Percentiles rank a stretch among this genome's conserved stretches.
Evolutionary conservation across 1,284 basidiomycete genomes (phyloP).

Genomic region (Amylostereum chailletii): DNA sequence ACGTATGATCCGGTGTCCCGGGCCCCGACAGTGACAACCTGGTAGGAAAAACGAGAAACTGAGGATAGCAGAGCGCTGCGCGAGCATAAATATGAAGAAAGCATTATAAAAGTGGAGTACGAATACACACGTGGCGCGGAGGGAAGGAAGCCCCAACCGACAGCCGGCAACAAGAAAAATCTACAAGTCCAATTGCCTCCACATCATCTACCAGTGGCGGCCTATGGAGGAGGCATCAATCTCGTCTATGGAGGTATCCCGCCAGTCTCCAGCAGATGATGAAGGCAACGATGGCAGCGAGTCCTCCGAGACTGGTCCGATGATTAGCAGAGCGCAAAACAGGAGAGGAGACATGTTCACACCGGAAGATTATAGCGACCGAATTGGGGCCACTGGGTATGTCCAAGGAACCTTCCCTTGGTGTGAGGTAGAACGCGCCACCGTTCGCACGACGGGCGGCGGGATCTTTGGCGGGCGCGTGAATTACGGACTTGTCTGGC

Average conservation of each 20-base stretch:
- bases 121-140: too few relatives aligned
- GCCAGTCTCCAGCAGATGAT: conserved; percentile 61
- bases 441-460: neutral
- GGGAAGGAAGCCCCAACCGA: too few relatives aligned
- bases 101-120: too few relatives aligned
- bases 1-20: too few relatives aligned
- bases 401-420: conserved; percentile 12
- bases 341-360: conserved; percentile 14
- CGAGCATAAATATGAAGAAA: too few relatives aligned
- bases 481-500: conserved; percentile 38
- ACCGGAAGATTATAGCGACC: conserved; percentile 75
- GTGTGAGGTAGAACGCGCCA: conserved; percentile 3
- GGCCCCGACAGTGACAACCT: too few relatives aligned
- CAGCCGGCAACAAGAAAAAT: too few relatives aligned
- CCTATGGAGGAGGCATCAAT: conserved; percentile 1
- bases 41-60: too few relatives aligned
- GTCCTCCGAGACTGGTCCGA: conserved; percentile 53
- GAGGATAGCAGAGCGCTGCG: too few relatives aligned
- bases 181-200: too few relatives aligned
- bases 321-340: neutral
- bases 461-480: conserved; percentile 17
- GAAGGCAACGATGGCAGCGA: conserved; percentile 65
- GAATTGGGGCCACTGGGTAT: conserved; percentile 40
- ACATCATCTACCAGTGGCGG: too few relatives aligned
- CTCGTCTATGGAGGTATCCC: conserved; percentile 45